phyloP scores from a whole-genome alignment of 2,329 filamentous ascomycete genomes.

The Chaetomiaceae sp. region DNA sequence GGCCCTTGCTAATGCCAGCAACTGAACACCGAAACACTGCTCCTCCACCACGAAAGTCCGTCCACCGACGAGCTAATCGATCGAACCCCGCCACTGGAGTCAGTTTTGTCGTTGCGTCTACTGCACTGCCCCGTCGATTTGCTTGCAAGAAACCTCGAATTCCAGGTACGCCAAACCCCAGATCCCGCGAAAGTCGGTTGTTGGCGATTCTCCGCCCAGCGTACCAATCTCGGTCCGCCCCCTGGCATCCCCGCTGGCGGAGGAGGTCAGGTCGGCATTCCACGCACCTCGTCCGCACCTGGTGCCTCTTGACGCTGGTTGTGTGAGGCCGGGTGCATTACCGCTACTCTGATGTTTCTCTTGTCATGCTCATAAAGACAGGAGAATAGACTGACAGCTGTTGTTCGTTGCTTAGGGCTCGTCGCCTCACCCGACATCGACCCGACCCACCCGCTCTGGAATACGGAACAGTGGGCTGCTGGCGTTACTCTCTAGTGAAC shows the following conservation, averaged over 20 bases:
- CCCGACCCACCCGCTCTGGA: too few relatives aligned
- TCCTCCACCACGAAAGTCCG: too few relatives aligned
- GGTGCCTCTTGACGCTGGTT: neutral
- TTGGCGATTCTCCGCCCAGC: constrained; percentile 18
- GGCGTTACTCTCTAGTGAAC: too few relatives aligned
- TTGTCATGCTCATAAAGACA: too few relatives aligned
- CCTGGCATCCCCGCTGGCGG: constrained; percentile 2
- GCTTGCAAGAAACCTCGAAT: neutral
- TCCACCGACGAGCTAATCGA: neutral
- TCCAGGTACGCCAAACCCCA: neutral
- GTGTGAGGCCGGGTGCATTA: neutral
- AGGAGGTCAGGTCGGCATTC: neutral
- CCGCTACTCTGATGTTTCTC: neutral
- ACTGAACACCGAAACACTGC: too few relatives aligned
- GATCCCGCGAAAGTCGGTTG: constrained; percentile 14
- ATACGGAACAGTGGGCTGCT: too few relatives aligned
- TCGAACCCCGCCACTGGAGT: neutral
- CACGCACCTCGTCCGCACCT: neutral
- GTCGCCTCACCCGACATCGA: neutral
- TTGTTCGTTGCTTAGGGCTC: too few relatives aligned
- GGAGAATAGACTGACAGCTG: too few relatives aligned
- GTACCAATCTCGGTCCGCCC: constrained; percentile 10
- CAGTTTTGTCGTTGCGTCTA: neutral
- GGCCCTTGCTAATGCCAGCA: too few relatives aligned
- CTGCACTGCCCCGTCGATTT: neutral